Conservation (phyloP, 106 monocot species). For the Vanilla planifolia region DNA sequence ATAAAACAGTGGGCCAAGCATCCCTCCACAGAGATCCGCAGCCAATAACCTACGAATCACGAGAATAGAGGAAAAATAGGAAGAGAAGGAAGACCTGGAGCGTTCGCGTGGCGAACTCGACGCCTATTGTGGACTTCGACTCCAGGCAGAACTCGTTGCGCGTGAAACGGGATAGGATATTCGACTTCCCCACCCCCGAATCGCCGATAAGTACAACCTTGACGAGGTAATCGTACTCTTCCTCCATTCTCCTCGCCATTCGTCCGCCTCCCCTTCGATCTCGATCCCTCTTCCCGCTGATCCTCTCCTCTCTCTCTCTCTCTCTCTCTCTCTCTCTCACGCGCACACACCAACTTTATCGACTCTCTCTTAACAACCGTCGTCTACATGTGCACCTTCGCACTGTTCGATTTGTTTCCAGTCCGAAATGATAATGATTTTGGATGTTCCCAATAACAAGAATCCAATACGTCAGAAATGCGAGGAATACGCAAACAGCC, state of each 20-base stretch:
- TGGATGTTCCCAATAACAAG: too few species aligned
- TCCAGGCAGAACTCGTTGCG: conserved; percentile 82
- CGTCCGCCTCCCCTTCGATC: conserved; percentile 13
- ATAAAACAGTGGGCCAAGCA: neutral
- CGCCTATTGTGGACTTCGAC: conserved; percentile 79
- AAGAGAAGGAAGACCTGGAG: conserved; percentile 22
- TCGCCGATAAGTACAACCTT: conserved; percentile 89
- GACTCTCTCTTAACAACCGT: too few species aligned
- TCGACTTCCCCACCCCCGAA: conserved; percentile 69
- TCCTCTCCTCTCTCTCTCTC: conserved; percentile 4
- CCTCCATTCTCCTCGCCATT: conserved; percentile 43
- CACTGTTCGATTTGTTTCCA: too few species aligned
- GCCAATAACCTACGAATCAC: neutral
- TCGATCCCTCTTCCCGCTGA: too few species aligned
- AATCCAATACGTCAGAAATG: too few species aligned
- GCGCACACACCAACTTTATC: too few species aligned
- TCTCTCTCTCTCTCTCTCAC: too few species aligned
- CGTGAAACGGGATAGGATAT: conserved; percentile 65
- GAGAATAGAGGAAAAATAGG: neutral
- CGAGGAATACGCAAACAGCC: too few species aligned
- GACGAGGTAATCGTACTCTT: conserved; percentile 92
- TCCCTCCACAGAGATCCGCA: neutral
- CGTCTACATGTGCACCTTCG: too few species aligned
- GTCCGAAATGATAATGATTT: too few species aligned
- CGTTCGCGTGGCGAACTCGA: conserved; percentile 62